Evolutionary conservation across 2,329 filamentous ascomycete species (phyloP), one percentile per base, ranked within the genome.

Genomic region (Hymenoscyphus fructigenus): DNA sequence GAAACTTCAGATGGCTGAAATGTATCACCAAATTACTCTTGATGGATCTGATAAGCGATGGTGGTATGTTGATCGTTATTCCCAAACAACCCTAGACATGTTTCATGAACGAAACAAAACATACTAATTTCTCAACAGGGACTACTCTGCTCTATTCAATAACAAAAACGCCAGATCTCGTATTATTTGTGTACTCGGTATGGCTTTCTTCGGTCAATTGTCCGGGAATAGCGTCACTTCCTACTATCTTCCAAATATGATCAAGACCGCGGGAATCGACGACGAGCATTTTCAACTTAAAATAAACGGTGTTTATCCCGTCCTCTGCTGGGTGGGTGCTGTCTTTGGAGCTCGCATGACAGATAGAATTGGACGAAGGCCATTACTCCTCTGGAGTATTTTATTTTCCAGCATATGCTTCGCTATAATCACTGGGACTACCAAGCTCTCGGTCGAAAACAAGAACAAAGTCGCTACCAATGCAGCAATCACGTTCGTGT

Each of bases 1-100:
- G 3, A 80, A 83, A 69, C 78, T 86, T 5, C 83, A 88, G 73
- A 84, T 85, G 73, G 81, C 80, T 32, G 83, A 87, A 69, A 84
- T 85, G 72, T 75, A 83, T 32, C 82, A 85, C 71, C 79, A 83
- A 61, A 78, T 83, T 59, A 76, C 76, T 17, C 47, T 61, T 12
- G 60, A 61, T 32, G 60, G 47, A 38, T 36, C 47, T 41, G 60
- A 57, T 57, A 76, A 76, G 60, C 68, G 69, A 9, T 75, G 71
- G 72, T 76, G 59, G 59, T 60, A 32, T 20, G 58, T 50, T 47
- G 14, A 38, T 7, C 28, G 17, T 36, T 10, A 10, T 17, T 50
- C 26, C 47, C 7, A 2, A 3, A 23, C 5, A 50, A 23, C 20
- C 10, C 20, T 9, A 26, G 14, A 23, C 47, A 50, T 26, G 9